Percentiles rank a stretch among this genome's conserved stretches.
phyloP scores from a whole-genome alignment of 331 rosid species.

The Malus hybrid region DNA sequence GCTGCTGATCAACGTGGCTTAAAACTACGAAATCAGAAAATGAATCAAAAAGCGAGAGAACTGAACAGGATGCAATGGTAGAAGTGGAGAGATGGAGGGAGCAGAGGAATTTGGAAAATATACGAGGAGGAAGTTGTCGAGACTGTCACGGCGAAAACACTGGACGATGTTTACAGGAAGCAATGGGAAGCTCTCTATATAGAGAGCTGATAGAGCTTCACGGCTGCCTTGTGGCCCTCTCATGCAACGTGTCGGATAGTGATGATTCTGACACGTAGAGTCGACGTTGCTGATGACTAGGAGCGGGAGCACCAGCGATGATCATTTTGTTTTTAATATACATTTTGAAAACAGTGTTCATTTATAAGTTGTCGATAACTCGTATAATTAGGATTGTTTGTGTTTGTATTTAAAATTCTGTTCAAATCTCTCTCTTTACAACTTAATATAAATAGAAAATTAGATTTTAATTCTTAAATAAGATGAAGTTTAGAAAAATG shows the following conservation, averaged over 20 bases:
- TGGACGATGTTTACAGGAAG: background rate
- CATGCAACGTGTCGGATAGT: slow-evolving; percentile 10
- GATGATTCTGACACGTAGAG: slow-evolving; percentile 18
- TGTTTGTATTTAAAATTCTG: too few species aligned
- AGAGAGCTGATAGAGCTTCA: background rate
- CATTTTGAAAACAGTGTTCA: too few species aligned
- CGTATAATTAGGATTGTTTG: too few species aligned
- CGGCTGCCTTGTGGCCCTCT: slow-evolving; percentile 28
- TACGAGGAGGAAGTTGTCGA: background rate
- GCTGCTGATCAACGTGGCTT: background rate
- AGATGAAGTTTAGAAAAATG: too few species aligned
- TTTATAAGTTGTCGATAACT: too few species aligned
- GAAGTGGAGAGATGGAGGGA: background rate
- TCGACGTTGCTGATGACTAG: slow-evolving; percentile 22
- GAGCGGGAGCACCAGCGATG: background rate
- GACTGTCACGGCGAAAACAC: slow-evolving; percentile 9
- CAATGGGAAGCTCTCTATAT: slow-evolving; percentile 18
- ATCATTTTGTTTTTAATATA: too few species aligned
- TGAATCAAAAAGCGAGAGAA: background rate
- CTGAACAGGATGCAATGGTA: background rate
- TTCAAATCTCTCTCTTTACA: too few species aligned
- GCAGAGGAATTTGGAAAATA: background rate
- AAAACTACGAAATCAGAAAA: background rate
- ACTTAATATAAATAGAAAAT: too few species aligned
- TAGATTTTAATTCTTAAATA: too few species aligned